A percentile compares a stretch with the other conserved stretches of the same genome.
These are phyloP conservation scores for Malus asiatica DNA, from an alignment of 306 rosid genomes.

Conservation along the genomic window DNA sequence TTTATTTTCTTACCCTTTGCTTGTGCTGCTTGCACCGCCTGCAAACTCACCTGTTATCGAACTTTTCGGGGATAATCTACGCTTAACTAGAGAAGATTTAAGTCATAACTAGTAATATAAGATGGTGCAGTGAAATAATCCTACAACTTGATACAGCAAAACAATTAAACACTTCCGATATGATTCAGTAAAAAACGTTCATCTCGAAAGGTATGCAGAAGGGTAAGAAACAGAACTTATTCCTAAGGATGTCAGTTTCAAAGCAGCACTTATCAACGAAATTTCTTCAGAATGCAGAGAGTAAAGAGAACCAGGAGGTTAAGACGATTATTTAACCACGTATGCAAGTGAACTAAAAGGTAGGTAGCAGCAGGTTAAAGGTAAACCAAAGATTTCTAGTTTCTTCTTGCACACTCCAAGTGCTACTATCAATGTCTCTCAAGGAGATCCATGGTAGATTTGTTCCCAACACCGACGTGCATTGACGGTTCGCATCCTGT, in stretches of 20 bases:
- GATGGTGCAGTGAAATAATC: background rate
- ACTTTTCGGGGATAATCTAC: no score
- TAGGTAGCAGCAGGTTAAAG: background rate
- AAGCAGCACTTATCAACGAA: background rate
- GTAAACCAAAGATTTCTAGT: background rate
- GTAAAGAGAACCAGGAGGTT: background rate
- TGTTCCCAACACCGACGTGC: background rate
- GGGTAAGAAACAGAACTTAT: background rate
- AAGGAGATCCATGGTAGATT: background rate
- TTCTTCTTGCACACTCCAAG: background rate
- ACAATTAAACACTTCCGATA: background rate
- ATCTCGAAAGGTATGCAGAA: background rate
- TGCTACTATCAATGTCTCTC: background rate
- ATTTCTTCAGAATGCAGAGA: background rate
- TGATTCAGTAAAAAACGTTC: background rate
- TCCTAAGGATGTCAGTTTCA: background rate
- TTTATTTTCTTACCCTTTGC: background rate
- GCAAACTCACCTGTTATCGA: background rate
- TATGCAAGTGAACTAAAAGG: background rate
- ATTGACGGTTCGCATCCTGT: background rate
- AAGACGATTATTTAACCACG: background rate
- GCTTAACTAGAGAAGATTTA: background rate
- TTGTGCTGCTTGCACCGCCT: background rate
- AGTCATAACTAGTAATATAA: background rate
- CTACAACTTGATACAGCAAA: background rate